Evolutionary conservation across 306 rosid genomes (phyloP).

Genomic region (Pterocarpus santalinus): DNA sequence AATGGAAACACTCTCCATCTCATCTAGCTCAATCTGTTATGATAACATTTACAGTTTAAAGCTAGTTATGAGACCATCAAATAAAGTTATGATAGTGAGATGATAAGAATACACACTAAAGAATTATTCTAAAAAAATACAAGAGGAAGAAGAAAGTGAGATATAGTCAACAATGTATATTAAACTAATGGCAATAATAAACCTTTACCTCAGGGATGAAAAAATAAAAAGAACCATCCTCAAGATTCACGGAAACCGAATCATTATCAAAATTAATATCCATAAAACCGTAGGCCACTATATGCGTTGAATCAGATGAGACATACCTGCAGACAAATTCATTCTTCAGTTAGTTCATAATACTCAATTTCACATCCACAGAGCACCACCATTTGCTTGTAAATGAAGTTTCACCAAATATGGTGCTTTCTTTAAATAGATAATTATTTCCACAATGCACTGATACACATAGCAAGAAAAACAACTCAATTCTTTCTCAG

Average conservation of each 20-base stretch:
- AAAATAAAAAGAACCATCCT: slow-evolving; percentile 70
- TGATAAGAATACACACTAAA: slow-evolving; percentile 8
- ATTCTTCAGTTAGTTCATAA: slow-evolving; percentile 45
- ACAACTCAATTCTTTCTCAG: slow-evolving; percentile 12
- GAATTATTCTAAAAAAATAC: slow-evolving; percentile 27
- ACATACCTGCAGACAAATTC: slow-evolving; percentile 62
- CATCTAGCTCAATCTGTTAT: slow-evolving; percentile 85
- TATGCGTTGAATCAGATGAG: slow-evolving; percentile 63
- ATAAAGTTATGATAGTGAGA: slow-evolving; percentile 20
- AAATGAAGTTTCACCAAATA: slow-evolving; percentile 19
- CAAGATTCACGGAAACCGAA: slow-evolving; percentile 49
- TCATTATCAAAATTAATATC: slow-evolving; percentile 58
- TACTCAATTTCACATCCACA: slow-evolving; percentile 15
- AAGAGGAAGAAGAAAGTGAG: slow-evolving; percentile 18
- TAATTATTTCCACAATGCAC: not conserved
- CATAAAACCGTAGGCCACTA: slow-evolving; percentile 79
- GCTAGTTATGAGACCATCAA: slow-evolving; percentile 32
- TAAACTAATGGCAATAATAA: slow-evolving; percentile 33
- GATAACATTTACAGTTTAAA: slow-evolving; percentile 38
- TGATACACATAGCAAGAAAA: not conserved
- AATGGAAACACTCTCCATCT: slow-evolving; percentile 74
- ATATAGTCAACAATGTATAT: not conserved
- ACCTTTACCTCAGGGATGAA: slow-evolving; percentile 85
- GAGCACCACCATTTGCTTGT: slow-evolving; percentile 5
- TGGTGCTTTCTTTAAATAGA: slow-evolving; percentile 9